A percentile compares a stretch with the other conserved stretches of the same genome.
phyloP scores from a whole-genome alignment of 495 filamentous ascomycete genomes.

The Aspergillus nanangensis region DNA sequence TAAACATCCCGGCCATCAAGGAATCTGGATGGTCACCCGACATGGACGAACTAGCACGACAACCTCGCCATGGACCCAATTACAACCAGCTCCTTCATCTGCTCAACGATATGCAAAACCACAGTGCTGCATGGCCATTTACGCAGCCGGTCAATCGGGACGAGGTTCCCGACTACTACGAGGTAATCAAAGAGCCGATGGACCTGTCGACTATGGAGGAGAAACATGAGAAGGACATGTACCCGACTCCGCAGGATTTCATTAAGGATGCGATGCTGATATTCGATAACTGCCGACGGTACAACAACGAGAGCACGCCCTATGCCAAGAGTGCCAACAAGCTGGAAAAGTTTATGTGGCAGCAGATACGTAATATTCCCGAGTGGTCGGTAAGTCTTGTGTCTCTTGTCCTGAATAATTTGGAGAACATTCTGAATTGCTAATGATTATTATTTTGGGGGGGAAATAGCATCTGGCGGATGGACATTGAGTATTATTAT shows the following conservation, averaged over 20 bases:
- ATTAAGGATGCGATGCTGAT: slow-evolving; percentile 85
- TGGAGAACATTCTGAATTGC: no score
- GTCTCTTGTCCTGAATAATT: neutral
- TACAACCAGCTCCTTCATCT: slow-evolving; percentile 90
- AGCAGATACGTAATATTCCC: slow-evolving; percentile 84
- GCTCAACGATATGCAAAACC: slow-evolving; percentile 93
- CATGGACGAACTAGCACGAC: slow-evolving; percentile 95
- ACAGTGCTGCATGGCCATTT: slow-evolving; percentile 89
- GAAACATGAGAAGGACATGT: slow-evolving; percentile 91
- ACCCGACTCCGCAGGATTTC: slow-evolving; percentile 88
- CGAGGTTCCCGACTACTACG: slow-evolving; percentile 95
- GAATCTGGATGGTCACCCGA: slow-evolving; percentile 91
- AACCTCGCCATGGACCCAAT: slow-evolving; percentile 96
- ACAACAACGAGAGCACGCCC: slow-evolving; percentile 92
- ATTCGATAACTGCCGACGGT: slow-evolving; percentile 91
- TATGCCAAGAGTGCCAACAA: slow-evolving; percentile 96
- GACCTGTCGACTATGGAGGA: slow-evolving; percentile 94
- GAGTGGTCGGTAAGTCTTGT: slow-evolving; percentile 78
- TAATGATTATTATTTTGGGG: no score
- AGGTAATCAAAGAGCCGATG: slow-evolving; percentile 98
- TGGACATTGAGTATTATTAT: slow-evolving; percentile 25
- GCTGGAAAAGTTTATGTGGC: slow-evolving; percentile 95
- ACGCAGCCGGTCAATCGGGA: slow-evolving; percentile 89
- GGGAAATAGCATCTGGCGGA: slow-evolving; percentile 44
- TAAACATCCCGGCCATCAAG: slow-evolving; percentile 77